These are phyloP conservation scores for Oryza punctata DNA, from an alignment of 176 grass and related monocot species.

Conservation along the genomic window DNA sequence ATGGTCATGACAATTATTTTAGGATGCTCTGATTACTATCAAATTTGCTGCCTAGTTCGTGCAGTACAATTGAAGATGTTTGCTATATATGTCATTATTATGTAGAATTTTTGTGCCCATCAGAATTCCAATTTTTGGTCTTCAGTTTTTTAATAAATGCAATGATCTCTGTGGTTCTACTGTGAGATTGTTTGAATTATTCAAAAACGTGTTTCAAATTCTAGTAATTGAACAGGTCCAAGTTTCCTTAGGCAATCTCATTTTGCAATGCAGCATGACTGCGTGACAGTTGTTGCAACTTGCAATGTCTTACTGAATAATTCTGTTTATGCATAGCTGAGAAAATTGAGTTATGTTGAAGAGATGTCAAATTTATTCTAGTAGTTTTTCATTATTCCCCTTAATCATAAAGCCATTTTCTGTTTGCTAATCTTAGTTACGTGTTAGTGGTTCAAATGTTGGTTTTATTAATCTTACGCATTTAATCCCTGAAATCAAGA, in stretches of 20 bases:
- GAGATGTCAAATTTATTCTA: background rate
- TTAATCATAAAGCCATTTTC: background rate
- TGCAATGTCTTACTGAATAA: background rate
- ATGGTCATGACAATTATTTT: background rate
- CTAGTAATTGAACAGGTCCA: background rate
- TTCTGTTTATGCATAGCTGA: background rate
- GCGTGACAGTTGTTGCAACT: background rate
- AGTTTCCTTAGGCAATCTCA: background rate
- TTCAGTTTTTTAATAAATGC: background rate
- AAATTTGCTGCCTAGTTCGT: background rate
- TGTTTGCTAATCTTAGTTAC: background rate
- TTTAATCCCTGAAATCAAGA: slow-evolving; percentile 3
- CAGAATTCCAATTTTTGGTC: slow-evolving; percentile 20
- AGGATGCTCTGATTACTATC: background rate
- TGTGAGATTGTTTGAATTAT: background rate
- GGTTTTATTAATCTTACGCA: background rate
- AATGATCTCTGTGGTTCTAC: background rate
- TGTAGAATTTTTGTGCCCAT: background rate
- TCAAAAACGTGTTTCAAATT: background rate
- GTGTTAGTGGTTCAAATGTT: background rate
- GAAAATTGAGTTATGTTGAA: background rate
- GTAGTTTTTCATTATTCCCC: background rate
- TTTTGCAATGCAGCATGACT: background rate
- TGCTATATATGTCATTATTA: background rate
- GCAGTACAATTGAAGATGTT: background rate